A percentile compares a stretch with the other conserved stretches of the same genome.
phyloP scores from a whole-genome alignment of 192 early-diverging fungal species.

The Geranomyces michiganensis region DNA sequence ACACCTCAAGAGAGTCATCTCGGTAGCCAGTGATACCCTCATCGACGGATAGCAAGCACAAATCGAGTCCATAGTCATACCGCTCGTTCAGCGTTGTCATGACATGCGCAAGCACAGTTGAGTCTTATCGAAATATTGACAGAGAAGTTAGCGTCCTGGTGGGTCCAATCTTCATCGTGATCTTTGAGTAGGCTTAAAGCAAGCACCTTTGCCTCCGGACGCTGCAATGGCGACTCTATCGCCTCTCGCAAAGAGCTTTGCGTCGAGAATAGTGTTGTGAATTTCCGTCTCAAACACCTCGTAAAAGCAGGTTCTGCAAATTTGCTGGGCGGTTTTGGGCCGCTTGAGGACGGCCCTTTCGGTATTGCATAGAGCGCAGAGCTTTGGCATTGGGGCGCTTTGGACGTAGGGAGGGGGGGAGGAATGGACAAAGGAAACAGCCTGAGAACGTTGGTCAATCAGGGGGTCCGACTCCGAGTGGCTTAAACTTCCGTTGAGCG shows the following conservation, averaged over 20 bases:
- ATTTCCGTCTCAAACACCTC: constrained; percentile 91
- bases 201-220: constrained; percentile 89
- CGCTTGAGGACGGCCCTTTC: constrained; percentile 83
- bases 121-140: constrained; percentile 62
- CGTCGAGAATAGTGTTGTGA: constrained; percentile 86
- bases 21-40: constrained; percentile 98
- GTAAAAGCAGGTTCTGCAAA: constrained; percentile 92
- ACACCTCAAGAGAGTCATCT: constrained; percentile 90
- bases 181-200: too few species aligned
- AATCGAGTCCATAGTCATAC: constrained; percentile 87
- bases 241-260: constrained; percentile 79
- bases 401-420: too few species aligned
- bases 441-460: too few species aligned
- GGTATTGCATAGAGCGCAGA: constrained; percentile 71
- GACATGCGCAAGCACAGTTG: constrained; percentile 94
- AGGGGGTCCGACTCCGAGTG: too few species aligned
- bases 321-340: constrained; percentile 87
- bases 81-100: constrained; percentile 92
- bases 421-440: too few species aligned
- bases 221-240: constrained; percentile 95
- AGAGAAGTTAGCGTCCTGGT: too few species aligned
- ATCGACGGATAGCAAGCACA: constrained; percentile 92
- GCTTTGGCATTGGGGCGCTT: constrained; percentile 20
- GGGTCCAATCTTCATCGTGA: too few species aligned
- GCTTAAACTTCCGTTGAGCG: too few species aligned